A percentile compares a stretch with the other conserved stretches of the same genome.
Evolutionary conservation across 2,329 filamentous ascomycete species (phyloP).

Genomic region (Rhinocladiella similis): DNA sequence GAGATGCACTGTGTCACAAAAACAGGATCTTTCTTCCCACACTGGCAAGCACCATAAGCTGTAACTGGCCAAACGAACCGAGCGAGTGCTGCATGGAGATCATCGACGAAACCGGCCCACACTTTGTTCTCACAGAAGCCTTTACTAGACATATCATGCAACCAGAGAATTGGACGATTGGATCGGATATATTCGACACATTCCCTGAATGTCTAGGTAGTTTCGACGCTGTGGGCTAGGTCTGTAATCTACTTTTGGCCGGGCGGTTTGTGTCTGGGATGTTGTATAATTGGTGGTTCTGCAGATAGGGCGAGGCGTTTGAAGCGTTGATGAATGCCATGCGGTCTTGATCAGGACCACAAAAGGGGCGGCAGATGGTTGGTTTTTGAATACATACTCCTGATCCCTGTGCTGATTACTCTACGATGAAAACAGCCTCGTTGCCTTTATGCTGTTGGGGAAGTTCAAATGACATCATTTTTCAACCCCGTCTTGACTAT

Average conservation of each 20-base stretch:
- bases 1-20: constrained; percentile 7
- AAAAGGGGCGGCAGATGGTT: no score
- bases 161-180: constrained; percentile 3
- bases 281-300: no score
- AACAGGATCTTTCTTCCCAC: constrained; percentile 4
- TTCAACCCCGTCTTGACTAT: neutral
- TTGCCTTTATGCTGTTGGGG: no score
- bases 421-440: no score
- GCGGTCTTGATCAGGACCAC: no score
- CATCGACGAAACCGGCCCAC: neutral
- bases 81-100: neutral
- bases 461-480: neutral
- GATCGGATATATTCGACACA: neutral
- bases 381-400: no score
- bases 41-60: constrained; percentile 5
- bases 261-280: neutral
- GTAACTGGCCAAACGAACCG: constrained; percentile 4
- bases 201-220: constrained; percentile 8
- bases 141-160: constrained; percentile 2
- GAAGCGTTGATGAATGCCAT: no score
- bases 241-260: neutral
- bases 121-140: neutral
- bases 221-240: neutral
- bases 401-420: no score
- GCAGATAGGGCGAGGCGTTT: no score